These are phyloP conservation scores for Spizellomyces punctatus DNA, from an alignment of 192 early-diverging fungal species.

Conservation along the genomic window DNA sequence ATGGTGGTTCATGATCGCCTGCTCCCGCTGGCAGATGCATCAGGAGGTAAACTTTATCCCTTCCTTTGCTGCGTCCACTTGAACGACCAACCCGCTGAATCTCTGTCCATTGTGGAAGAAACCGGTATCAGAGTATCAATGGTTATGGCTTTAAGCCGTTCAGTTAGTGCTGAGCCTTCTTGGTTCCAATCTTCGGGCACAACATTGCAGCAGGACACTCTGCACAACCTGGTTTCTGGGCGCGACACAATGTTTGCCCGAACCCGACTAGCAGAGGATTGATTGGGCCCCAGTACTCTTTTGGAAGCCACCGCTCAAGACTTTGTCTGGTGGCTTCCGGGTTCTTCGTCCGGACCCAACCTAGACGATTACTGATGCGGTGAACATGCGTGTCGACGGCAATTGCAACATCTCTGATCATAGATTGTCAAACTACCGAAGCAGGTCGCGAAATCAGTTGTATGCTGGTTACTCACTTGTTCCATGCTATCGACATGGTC, in stretches of 20 bases:
- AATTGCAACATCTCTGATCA: constrained; percentile 73
- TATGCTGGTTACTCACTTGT: constrained; percentile 49
- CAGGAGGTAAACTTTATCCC: no score
- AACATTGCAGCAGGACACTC: constrained; percentile 76
- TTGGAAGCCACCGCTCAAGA: constrained; percentile 81
- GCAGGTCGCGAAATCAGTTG: not conserved
- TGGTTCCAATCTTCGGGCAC: constrained; percentile 51
- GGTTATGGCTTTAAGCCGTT: no score
- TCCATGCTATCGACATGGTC: constrained; percentile 83
- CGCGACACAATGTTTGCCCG: constrained; percentile 82
- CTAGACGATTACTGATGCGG: constrained; percentile 84
- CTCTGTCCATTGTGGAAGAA: no score
- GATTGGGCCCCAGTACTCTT: constrained; percentile 81
- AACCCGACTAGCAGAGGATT: constrained; percentile 91
- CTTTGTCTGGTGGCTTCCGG: constrained; percentile 81
- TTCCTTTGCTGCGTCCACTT: no score
- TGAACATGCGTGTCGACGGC: constrained; percentile 97
- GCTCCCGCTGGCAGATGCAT: no score
- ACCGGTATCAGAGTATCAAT: no score
- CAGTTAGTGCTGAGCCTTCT: not conserved
- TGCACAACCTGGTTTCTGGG: constrained; percentile 72
- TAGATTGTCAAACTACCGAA: not conserved
- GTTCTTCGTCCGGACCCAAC: constrained; percentile 79
- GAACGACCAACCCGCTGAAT: no score
- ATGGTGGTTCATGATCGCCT: no score